Percentiles rank a stretch among this genome's conserved stretches.
phyloP scores from a whole-genome alignment of 2,329 filamentous ascomycete genomes.

The Verticillium isaacii region DNA sequence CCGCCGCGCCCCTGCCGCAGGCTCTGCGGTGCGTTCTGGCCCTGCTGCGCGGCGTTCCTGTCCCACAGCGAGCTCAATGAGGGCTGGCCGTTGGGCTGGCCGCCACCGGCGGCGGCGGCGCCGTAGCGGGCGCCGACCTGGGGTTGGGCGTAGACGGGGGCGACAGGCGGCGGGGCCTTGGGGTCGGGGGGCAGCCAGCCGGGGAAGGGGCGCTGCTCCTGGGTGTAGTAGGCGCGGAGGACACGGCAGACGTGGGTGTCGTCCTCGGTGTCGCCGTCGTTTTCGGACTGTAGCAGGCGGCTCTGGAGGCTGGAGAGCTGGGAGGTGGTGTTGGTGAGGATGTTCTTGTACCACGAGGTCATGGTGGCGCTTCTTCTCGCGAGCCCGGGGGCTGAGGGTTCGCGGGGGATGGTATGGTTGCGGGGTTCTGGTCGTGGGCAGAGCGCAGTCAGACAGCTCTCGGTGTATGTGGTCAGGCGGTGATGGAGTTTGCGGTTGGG shows the following conservation, averaged over 20 bases:
- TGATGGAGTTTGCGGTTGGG: neutral
- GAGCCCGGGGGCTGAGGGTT: neutral
- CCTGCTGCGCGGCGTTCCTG: slow-evolving; percentile 30
- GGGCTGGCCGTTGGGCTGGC: slow-evolving; percentile 23
- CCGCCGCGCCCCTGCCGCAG: slow-evolving; percentile 35
- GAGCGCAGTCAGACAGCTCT: too few relatives aligned
- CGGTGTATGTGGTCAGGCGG: neutral
- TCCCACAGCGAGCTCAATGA: slow-evolving; percentile 56
- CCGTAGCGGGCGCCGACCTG: slow-evolving; percentile 52
- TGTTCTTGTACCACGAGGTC: slow-evolving; percentile 78
- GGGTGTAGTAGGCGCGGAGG: slow-evolving; percentile 85
- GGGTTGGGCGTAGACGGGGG: slow-evolving; percentile 45
- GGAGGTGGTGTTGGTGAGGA: slow-evolving; percentile 60
- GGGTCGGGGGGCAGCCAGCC: slow-evolving; percentile 87
- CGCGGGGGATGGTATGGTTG: neutral
- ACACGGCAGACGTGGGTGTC: slow-evolving; percentile 94
- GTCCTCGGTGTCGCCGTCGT: slow-evolving; percentile 73
- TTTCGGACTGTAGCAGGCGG: slow-evolving; percentile 62
- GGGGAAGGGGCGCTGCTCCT: slow-evolving; percentile 78
- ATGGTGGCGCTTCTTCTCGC: slow-evolving; percentile 36
- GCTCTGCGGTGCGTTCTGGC: slow-evolving; percentile 33
- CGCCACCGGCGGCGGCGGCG: slow-evolving; percentile 23
- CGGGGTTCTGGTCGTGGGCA: neutral
- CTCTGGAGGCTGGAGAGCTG: slow-evolving; percentile 63
- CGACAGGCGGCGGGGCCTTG: slow-evolving; percentile 59